Percentiles rank a stretch among this genome's conserved stretches.
These are phyloP conservation scores for Trametes cingulata DNA, from an alignment of 768 basidiomycete species.

Conservation along the genomic window DNA sequence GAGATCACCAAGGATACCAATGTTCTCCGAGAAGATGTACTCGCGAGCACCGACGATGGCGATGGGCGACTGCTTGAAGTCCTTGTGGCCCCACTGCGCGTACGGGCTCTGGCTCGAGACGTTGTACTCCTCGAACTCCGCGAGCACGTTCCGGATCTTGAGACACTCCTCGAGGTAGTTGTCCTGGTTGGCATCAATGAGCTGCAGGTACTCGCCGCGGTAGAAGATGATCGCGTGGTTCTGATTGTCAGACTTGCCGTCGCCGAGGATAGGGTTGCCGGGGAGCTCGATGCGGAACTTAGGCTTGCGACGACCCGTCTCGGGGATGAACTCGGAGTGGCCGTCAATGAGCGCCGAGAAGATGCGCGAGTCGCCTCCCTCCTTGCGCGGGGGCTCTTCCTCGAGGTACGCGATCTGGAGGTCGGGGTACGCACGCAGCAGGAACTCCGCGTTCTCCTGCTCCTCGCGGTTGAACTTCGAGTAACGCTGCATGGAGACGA, in stretches of 20 bases:
- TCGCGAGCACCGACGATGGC: conserved; percentile 99
- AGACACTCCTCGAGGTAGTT: conserved; percentile 99
- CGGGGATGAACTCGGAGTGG: conserved; percentile 91
- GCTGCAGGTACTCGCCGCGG: conserved; percentile 97
- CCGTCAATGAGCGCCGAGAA: conserved; percentile 98
- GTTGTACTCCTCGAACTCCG: conserved; percentile 93
- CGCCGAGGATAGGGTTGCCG: conserved; percentile 98
- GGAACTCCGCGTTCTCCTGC: conserved; percentile 97
- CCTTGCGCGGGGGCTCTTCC: conserved; percentile 91
- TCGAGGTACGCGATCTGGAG: conserved; percentile 98
- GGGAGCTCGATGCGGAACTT: conserved; percentile 99
- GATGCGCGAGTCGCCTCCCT: conserved; percentile 92
- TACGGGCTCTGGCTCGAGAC: conserved; percentile 90
- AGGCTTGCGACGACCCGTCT: conserved; percentile 85
- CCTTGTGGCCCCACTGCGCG: conserved; percentile 83
- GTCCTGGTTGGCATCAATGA: conserved; percentile 99
- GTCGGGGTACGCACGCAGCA: conserved; percentile 96
- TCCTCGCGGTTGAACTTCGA: conserved; percentile 99
- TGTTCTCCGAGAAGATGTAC: conserved; percentile 99
- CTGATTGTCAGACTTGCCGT: conserved; percentile 99
- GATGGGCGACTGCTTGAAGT: conserved; percentile 85
- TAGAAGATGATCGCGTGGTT: conserved; percentile 99
- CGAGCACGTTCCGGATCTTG: conserved; percentile 98
- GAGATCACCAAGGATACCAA: conserved; percentile 97
- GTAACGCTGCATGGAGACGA: conserved; percentile 99